Evolutionary conservation across 371 early-diverging fungal genomes (phyloP), one percentile per base, ranked within the genome.

Genomic region (Apophysomyces elegans): DNA sequence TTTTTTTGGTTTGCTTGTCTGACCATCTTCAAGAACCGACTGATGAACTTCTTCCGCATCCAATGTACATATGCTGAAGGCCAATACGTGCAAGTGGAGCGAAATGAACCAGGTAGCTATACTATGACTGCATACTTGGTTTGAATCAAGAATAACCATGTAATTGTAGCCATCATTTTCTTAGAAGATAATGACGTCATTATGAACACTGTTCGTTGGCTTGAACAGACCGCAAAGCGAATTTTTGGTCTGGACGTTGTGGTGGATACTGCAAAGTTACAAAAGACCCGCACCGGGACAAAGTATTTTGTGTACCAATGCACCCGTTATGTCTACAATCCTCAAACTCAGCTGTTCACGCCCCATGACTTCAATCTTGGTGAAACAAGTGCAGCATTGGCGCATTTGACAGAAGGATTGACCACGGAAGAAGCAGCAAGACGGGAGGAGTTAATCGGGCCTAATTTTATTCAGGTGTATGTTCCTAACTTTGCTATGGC

Each of bases 281-380:
- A 73, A 26, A 64, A 71, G 21, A 91, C 91, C 9, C 68, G 72
- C 7, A 68, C 75, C 26, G 87, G 87, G n/a, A 81, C 83, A 4
- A 74, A 74, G 39, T 93, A 84, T 77, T 90, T 93, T 71, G 83
- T 82, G 14, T 90, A 88, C 71, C 91, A 92, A 62, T 91, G 91
- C 71, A 87, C 91, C 13, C 88, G 94, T 26, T 93, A 88, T 72
- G 85, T 92, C 12, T 85, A 76, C 59, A 78, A 88, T 59, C 77
- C 73, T 0, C 73, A 75, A 32, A 67, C 74, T 2, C 70, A 75
- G 16, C 65, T 74, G 26, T 93, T 88, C 67, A 73, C 75, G 36
- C 91, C 90, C 1, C 86, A 81, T 67, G 73, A 73, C 38, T 84
- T 86, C 62, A 64, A 77, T 26, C 70, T 91, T 37, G 92, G 90